Conservation (phyloP, 345 rosid genomes). For the Rubroshorea leprosula region DNA sequence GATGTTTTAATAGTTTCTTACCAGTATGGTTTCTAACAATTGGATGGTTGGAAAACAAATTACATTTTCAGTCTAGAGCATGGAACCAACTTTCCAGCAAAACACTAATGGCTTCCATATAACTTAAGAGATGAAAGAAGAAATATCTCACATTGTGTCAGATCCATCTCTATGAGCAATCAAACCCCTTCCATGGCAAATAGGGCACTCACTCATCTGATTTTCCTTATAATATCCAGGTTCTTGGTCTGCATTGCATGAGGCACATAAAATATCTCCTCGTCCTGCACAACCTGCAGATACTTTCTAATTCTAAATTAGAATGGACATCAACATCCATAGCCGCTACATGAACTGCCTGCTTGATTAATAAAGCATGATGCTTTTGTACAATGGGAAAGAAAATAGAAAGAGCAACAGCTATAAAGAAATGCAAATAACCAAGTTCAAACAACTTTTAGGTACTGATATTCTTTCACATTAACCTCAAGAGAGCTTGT, state of each 20-base stretch:
- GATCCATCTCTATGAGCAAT: slow-evolving; percentile 94
- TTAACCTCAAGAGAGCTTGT: background rate
- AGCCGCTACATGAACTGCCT: background rate
- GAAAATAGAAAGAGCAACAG: background rate
- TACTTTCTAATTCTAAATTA: slow-evolving; percentile 11
- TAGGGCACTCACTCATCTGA: slow-evolving; percentile 55
- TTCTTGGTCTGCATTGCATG: slow-evolving; percentile 74
- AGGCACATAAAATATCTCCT: slow-evolving; percentile 57
- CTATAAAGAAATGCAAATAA: slow-evolving; percentile 6
- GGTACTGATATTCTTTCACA: background rate
- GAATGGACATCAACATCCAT: slow-evolving; percentile 7
- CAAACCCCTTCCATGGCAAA: slow-evolving; percentile 86
- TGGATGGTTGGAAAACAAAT: background rate
- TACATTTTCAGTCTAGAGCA: background rate
- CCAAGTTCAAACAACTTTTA: background rate
- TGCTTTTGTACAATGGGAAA: background rate
- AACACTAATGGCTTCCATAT: background rate
- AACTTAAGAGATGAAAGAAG: slow-evolving; percentile 1
- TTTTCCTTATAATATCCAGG: slow-evolving; percentile 75
- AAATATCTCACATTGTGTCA: slow-evolving; percentile 61
- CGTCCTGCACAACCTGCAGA: slow-evolving; percentile 68
- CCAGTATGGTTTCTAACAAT: background rate
- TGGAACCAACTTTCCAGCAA: background rate
- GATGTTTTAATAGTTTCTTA: background rate
- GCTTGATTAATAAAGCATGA: background rate